Conservation (phyloP, 2,329 filamentous ascomycete genomes). For the Botrytis squamosa region DNA sequence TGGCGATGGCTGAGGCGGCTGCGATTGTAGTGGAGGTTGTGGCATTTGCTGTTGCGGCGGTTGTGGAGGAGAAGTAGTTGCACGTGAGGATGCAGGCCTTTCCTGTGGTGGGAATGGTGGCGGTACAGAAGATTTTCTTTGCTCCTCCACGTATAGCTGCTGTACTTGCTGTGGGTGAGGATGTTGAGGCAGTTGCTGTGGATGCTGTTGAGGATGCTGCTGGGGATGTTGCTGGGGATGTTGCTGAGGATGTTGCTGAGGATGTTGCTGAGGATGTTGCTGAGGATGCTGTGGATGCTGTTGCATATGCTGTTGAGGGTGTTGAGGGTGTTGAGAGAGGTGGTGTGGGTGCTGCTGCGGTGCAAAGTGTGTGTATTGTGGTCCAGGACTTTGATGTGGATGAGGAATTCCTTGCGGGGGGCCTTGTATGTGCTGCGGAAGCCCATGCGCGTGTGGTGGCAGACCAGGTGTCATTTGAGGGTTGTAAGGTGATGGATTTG, state of each 20-base stretch:
- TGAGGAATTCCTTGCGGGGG: conserved; percentile 21
- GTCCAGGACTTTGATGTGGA: conserved; percentile 41
- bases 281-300: conserved; percentile 50
- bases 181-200: conserved; percentile 43
- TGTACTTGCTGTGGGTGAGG: conserved; percentile 53
- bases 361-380: conserved; percentile 46
- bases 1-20: conserved; percentile 41
- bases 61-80: conserved; percentile 56
- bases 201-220: conserved; percentile 30
- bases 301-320: conserved; percentile 41
- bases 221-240: conserved; percentile 31
- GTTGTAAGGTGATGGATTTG: conserved; percentile 83
- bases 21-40: conserved; percentile 46
- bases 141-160: conserved; percentile 73
- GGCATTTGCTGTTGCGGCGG: conserved; percentile 57
- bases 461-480: conserved; percentile 48
- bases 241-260: conserved; percentile 36
- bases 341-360: conserved; percentile 33
- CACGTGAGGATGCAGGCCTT: conserved; percentile 47
- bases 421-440: conserved; percentile 35
- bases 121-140: conserved; percentile 69
- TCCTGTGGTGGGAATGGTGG: conserved; percentile 65
- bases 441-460: conserved; percentile 43
- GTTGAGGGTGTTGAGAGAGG: conserved; percentile 38
- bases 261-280: conserved; percentile 32